Percentiles rank a stretch among this genome's conserved stretches.
These are phyloP conservation scores for Paulinella micropora DNA, from an alignment of 78 protist genomes.

Conservation along the genomic window DNA sequence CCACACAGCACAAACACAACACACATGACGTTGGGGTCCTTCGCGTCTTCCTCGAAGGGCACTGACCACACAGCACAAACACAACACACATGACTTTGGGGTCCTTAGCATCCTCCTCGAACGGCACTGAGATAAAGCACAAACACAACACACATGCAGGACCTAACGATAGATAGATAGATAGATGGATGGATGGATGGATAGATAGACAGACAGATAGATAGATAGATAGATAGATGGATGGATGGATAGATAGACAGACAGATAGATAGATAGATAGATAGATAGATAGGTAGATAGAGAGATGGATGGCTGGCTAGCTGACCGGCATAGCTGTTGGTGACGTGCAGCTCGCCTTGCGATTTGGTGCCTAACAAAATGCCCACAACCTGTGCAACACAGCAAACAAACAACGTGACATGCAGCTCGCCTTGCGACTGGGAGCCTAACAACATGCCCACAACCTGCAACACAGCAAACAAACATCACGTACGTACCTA, in stretches of 20 bases:
- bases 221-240: not conserved
- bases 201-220: not conserved
- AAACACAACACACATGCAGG: not conserved
- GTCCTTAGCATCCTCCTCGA: constrained; percentile 9
- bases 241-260: not conserved
- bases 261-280: not conserved
- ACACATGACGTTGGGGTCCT: constrained; percentile 55
- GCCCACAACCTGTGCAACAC: constrained; percentile 3
- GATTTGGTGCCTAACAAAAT: not conserved
- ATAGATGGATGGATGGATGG: not conserved
- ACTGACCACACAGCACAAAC: no score
- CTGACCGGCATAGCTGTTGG: constrained; percentile 62
- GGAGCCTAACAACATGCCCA: no score
- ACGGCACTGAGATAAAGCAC: not conserved
- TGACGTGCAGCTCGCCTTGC: constrained; percentile 56
- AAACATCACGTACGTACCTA: no score
- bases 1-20: no score
- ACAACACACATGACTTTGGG: no score
- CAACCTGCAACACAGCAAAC: no score
- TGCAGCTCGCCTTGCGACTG: no score
- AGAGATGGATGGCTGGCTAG: not conserved
- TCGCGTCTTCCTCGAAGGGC: constrained; percentile 88
- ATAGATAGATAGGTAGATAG: not conserved
- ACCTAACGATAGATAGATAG: not conserved
- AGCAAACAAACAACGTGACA: no score